Evolutionary conservation across 78 protist genomes (phyloP), one percentile per base, ranked within the genome.

Genomic region (Chrysochromulina tobinii): DNA sequence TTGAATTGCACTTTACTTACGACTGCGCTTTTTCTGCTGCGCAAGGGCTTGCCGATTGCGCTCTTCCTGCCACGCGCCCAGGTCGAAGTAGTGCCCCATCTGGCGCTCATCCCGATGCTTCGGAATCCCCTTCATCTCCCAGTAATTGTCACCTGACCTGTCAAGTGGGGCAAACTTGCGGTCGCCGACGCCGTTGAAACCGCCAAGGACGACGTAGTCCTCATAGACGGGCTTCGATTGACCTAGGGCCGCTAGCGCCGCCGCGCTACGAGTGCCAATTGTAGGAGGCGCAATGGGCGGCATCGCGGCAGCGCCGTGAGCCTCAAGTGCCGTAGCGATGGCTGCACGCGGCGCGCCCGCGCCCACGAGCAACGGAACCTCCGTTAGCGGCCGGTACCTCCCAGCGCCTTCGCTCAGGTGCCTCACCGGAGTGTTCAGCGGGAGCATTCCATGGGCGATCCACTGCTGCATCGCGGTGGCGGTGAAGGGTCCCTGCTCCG

Each of bases 41-140:
- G n/a, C n/a, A n/a, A n/a, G n/a, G n/a, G n/a, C n/a, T n/a, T n/a
- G n/a, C n/a, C n/a, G n/a, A n/a, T n/a, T n/a, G n/a, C n/a, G n/a
- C 25, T 66, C 48, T 9, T 68, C 21, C 50, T 68, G 77, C 77
- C 77, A 68, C 48, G 7, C 14, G 9, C n/a, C 77, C 50, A 25
- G 77, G 77, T 68, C 77, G 14, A 68, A 68, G 50, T 68, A 68
- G 77, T 68, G 77, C 77, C 50, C 77, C 77, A 68, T 11, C 50
- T 25, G 18, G 23, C 77, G n/a, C 48, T 7, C 77, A 50, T 17
- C 77, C 9, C 77, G 48, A 11, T 9, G 7, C 15, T 6, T 1
- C n/a, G 77, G 48, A 50, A 68, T 2, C 23, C 77, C 77, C 77
- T 68, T 68, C 23, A 5, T 5, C 50, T 21, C 9, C 77, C 77